phyloP scores from a whole-genome alignment of 345 rosid species.

The Lumnitzera littorea region DNA sequence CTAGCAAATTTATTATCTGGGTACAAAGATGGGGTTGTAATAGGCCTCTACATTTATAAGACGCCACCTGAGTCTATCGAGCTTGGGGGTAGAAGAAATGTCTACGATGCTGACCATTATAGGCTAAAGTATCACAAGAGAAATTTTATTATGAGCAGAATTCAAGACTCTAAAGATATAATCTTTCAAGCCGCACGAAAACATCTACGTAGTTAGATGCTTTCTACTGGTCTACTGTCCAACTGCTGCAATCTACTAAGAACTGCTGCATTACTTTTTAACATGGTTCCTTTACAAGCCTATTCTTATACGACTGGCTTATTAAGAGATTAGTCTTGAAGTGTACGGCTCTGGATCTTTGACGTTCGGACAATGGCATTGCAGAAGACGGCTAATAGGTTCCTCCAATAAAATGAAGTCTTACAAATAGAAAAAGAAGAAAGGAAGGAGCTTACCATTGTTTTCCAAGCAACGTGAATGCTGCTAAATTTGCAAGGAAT shows the following conservation, averaged over 20 bases:
- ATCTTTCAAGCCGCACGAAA: constrained; percentile 8
- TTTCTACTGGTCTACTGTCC: constrained; percentile 8
- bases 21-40: constrained; percentile 55
- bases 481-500: too few relatives aligned
- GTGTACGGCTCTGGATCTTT: background rate
- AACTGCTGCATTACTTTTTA: background rate
- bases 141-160: constrained; percentile 10
- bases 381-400: too few relatives aligned
- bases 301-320: constrained; percentile 8
- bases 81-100: constrained; percentile 1
- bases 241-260: constrained; percentile 9
- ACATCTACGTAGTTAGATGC: constrained; percentile 1
- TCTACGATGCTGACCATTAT: constrained; percentile 24
- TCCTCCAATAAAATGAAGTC: too few relatives aligned
- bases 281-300: constrained; percentile 2
- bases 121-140: constrained; percentile 24
- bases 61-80: constrained; percentile 6
- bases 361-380: too few relatives aligned
- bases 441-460: too few relatives aligned
- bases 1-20: constrained; percentile 68
- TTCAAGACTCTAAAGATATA: constrained; percentile 4
- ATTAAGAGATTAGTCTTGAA: constrained; percentile 1
- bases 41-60: constrained; percentile 9
- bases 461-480: too few relatives aligned
- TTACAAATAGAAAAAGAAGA: too few relatives aligned